Evolutionary conservation across 108 stramenopile species (phyloP).

Genomic region (Fistulifera pelliculosa): DNA sequence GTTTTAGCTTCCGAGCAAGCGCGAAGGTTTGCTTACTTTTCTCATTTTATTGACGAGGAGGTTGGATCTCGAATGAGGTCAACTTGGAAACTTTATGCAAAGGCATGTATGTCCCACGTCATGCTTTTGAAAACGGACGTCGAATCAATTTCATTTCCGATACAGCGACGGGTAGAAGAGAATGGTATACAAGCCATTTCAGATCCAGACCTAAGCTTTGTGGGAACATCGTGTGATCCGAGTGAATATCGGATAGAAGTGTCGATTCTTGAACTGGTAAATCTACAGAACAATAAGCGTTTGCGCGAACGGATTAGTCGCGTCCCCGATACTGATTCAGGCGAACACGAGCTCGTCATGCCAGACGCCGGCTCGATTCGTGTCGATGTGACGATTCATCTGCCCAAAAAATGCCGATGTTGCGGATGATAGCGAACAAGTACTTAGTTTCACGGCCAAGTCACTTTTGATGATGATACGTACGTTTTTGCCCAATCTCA

Average conservation of each 20-base stretch:
- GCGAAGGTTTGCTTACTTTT: conserved; percentile 8
- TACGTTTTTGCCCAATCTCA: no score
- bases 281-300: conserved; percentile 16
- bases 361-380: neutral
- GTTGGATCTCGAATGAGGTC: conserved; percentile 7
- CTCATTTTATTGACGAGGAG: conserved; percentile 11
- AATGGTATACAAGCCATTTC: conserved; percentile 5
- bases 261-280: conserved; percentile 10
- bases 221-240: conserved; percentile 1
- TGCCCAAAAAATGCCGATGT: no score
- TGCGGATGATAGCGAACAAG: no score
- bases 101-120: conserved; percentile 6
- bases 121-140: neutral
- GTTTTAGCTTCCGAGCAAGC: conserved; percentile 5
- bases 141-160: no score
- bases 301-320: conserved; percentile 7
- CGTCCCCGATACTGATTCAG: conserved; percentile 1
- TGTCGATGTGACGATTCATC: no score
- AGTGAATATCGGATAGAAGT: conserved; percentile 15
- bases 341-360: neutral
- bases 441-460: no score
- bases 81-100: conserved; percentile 3
- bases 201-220: neutral
- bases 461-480: no score
- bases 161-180: neutral